Conservation (phyloP, 2,329 filamentous ascomycete species). For the Aspergillus phoenicis region DNA sequence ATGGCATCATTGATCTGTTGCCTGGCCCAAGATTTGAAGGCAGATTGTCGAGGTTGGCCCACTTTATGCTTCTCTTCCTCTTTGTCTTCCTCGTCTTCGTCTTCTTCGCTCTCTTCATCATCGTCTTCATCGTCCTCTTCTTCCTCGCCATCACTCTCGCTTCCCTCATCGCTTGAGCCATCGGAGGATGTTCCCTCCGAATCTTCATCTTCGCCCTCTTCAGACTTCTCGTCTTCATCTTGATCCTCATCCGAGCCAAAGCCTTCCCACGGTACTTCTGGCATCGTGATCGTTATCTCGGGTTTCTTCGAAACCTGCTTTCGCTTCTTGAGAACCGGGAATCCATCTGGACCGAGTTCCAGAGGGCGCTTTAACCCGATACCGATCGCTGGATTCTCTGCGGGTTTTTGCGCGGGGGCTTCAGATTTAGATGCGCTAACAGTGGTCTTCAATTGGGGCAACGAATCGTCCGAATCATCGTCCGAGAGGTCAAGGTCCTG, state of each 20-base stretch:
- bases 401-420: constrained; percentile 51
- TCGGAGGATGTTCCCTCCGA: constrained; percentile 18
- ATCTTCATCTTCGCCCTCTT: constrained; percentile 36
- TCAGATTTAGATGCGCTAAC: constrained; percentile 37
- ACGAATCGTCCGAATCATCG: constrained; percentile 40
- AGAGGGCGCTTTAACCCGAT: constrained; percentile 85
- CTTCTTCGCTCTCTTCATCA: constrained; percentile 24
- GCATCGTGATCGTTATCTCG: constrained; percentile 24
- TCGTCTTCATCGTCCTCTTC: constrained; percentile 36
- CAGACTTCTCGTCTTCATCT: constrained; percentile 32
- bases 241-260: constrained; percentile 46
- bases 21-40: constrained; percentile 93
- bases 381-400: constrained; percentile 50
- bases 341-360: constrained; percentile 75
- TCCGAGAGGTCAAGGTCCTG: constrained; percentile 35
- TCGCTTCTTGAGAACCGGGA: constrained; percentile 79
- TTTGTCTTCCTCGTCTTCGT: constrained; percentile 33
- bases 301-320: constrained; percentile 65
- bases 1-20: constrained; percentile 82
- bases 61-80: constrained; percentile 28
- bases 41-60: constrained; percentile 53
- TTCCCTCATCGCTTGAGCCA: constrained; percentile 33
- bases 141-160: constrained; percentile 29
- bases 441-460: constrained; percentile 30
- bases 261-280: constrained; percentile 51